Evolutionary conservation across 305 asterid genomes (phyloP).

Genomic region (Coffea humblotiana): DNA sequence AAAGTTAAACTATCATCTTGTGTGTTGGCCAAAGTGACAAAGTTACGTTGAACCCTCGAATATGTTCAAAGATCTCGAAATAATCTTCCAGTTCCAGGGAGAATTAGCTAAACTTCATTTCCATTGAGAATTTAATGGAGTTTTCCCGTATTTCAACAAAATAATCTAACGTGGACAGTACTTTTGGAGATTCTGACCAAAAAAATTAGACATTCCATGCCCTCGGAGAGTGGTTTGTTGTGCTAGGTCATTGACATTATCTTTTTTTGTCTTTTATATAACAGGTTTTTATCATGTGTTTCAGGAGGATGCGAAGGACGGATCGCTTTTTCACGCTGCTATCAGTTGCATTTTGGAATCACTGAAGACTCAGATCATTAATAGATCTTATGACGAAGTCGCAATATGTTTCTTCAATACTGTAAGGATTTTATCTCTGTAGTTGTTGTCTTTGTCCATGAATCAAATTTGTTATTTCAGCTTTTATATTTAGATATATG

Average conservation of each 20-base stretch:
- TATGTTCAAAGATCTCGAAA: too few species aligned
- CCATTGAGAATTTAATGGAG: too few species aligned
- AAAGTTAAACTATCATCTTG: neutral
- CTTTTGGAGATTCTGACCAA: too few species aligned
- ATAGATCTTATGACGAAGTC: conserved; percentile 83
- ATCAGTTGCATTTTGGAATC: conserved; percentile 58
- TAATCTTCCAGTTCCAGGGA: too few species aligned
- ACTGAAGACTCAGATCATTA: conserved; percentile 83
- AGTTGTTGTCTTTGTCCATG: neutral
- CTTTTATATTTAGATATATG: neutral
- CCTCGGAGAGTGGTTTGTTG: too few species aligned
- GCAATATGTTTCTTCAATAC: conserved; percentile 93
- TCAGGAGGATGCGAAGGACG: conserved; percentile 61
- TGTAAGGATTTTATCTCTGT: conserved; percentile 44
- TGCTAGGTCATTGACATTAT: too few species aligned
- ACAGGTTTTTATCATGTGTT: neutral
- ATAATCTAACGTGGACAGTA: too few species aligned
- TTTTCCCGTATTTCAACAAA: too few species aligned
- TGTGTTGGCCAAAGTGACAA: too few species aligned
- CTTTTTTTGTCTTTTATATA: neutral
- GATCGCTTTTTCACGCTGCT: conserved; percentile 63
- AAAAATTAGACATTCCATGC: too few species aligned
- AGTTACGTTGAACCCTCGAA: too few species aligned
- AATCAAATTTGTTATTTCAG: neutral
- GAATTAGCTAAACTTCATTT: too few species aligned